Evolutionary conservation across 2,329 filamentous ascomycete species (phyloP).

Genomic region (Fusarium palustre): DNA sequence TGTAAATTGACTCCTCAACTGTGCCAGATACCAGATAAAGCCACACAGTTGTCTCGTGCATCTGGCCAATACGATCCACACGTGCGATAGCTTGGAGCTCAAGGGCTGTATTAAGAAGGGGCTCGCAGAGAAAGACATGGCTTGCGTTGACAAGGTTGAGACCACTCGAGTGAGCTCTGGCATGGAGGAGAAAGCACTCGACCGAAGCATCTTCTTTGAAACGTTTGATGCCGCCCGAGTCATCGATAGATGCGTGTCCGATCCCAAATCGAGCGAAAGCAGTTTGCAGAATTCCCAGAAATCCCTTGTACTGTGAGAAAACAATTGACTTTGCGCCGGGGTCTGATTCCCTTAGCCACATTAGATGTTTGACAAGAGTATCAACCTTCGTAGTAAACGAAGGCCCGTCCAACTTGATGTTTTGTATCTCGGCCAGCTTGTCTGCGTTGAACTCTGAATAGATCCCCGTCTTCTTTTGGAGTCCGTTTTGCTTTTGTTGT

Average conservation of each 20-base stretch:
- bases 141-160: constrained; percentile 93
- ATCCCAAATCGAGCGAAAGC: constrained; percentile 81
- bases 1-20: constrained; percentile 92
- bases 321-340: constrained; percentile 90
- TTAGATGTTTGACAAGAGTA: constrained; percentile 80
- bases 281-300: constrained; percentile 76
- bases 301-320: constrained; percentile 90
- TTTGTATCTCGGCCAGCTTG: constrained; percentile 82
- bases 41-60: constrained; percentile 90
- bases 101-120: constrained; percentile 90
- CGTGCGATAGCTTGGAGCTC: constrained; percentile 95
- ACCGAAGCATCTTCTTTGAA: constrained; percentile 81
- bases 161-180: constrained; percentile 87
- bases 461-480: constrained; percentile 63
- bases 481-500: constrained; percentile 33
- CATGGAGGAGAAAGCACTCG: constrained; percentile 90
- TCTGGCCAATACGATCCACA: constrained; percentile 93
- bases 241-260: constrained; percentile 76
- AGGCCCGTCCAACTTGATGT: constrained; percentile 76
- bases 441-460: constrained; percentile 81
- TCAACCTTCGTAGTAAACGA: constrained; percentile 94
- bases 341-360: constrained; percentile 87
- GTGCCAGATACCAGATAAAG: constrained; percentile 93
- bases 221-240: constrained; percentile 73
- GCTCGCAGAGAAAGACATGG: constrained; percentile 95